phyloP scores from a whole-genome alignment of 2,329 filamentous ascomycete genomes.

The Fusarium equiseti region DNA sequence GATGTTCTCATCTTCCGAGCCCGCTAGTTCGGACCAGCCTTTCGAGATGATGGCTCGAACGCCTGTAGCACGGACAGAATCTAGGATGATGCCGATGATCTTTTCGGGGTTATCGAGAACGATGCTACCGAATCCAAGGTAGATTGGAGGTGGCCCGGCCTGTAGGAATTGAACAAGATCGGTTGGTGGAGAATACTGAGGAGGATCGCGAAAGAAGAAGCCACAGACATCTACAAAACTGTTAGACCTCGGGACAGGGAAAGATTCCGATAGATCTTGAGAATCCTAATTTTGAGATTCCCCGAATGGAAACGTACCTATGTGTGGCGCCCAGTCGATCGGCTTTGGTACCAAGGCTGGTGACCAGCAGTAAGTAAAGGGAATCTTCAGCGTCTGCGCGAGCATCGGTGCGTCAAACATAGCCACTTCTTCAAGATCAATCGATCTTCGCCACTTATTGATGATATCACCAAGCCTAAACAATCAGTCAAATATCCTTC shows the following conservation, averaged over 20 bases:
- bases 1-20: neutral
- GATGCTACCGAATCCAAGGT: neutral
- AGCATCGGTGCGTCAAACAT: constrained; percentile 65
- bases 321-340: neutral
- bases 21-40: neutral
- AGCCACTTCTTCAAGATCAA: constrained; percentile 67
- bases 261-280: too few relatives aligned
- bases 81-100: neutral
- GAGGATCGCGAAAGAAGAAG: neutral
- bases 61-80: neutral
- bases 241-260: too few relatives aligned
- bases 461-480: constrained; percentile 37
- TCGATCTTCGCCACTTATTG: constrained; percentile 31
- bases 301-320: neutral
- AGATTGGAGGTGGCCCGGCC: neutral
- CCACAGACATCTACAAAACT: neutral
- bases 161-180: neutral
- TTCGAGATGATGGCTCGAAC: neutral
- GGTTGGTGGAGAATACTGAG: neutral
- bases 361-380: neutral
- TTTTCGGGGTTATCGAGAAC: neutral
- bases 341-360: neutral
- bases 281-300: too few relatives aligned
- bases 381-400: neutral
- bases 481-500: neutral